phyloP scores from a whole-genome alignment of 495 filamentous ascomycete genomes.

The Aspergillus heteromorphus region DNA sequence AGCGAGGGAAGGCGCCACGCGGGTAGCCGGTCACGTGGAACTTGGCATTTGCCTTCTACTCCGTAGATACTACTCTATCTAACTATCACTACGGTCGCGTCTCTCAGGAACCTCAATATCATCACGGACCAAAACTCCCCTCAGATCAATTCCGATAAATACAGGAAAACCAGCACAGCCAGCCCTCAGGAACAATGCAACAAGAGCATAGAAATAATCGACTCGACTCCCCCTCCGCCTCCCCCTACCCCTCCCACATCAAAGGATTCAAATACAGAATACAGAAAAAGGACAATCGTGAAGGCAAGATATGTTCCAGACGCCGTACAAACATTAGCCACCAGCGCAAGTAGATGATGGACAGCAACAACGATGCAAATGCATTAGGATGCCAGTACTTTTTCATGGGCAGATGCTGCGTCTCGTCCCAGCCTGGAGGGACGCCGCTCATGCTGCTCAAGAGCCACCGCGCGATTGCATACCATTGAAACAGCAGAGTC shows the following conservation, averaged over 20 bases:
- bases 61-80: background rate
- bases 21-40: conserved; percentile 18
- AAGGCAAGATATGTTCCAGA: background rate
- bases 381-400: background rate
- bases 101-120: background rate
- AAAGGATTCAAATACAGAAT: conserved; percentile 5
- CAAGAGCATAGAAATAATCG: conserved; percentile 1
- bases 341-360: background rate
- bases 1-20: background rate
- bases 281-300: conserved; percentile 1
- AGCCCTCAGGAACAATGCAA: background rate
- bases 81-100: background rate
- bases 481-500: background rate
- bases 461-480: background rate
- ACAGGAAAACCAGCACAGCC: conserved; percentile 2
- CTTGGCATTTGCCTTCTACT: background rate
- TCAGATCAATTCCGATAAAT: conserved; percentile 12
- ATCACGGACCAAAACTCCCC: conserved; percentile 2
- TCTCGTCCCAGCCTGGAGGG: background rate
- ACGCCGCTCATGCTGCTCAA: background rate
- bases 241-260: too few relatives aligned
- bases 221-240: conserved; percentile 4
- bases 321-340: background rate
- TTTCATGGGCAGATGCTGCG: background rate
- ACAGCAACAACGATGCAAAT: background rate